phyloP scores from a whole-genome alignment of 257 asterid species.

The Salvia miltiorrhiza region DNA sequence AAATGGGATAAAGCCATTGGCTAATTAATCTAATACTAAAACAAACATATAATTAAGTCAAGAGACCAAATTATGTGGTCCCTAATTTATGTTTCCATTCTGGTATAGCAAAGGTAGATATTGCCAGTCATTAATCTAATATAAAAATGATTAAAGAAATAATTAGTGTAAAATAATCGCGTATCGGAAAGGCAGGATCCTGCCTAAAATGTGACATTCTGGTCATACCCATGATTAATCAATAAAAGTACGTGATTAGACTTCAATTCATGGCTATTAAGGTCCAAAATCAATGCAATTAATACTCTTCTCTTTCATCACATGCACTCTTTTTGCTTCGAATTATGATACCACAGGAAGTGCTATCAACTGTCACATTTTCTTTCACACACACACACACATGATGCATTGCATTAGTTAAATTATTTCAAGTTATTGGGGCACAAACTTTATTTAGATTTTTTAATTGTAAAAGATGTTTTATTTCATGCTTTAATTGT shows the following conservation, averaged over 20 bases:
- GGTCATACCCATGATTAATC: conserved; percentile 35
- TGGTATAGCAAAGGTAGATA: conserved; percentile 32
- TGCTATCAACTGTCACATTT: conserved; percentile 5
- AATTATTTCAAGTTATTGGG: not conserved
- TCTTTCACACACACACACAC: not conserved
- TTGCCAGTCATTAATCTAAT: conserved; percentile 23
- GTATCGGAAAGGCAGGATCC: conserved; percentile 48
- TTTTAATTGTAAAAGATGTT: too few species aligned
- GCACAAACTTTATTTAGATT: not conserved
- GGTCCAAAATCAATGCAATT: conserved; percentile 24
- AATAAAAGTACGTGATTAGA: conserved; percentile 32
- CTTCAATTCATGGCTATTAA: conserved; percentile 32
- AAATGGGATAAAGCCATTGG: conserved; percentile 17
- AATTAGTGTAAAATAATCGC: conserved; percentile 28
- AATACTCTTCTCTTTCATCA: conserved; percentile 30
- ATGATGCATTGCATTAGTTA: not conserved
- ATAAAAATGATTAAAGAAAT: not conserved
- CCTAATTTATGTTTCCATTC: conserved; percentile 54
- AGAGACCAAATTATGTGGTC: conserved; percentile 80
- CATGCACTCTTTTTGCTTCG: conserved; percentile 30
- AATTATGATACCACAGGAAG: conserved; percentile 23
- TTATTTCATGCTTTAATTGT: too few species aligned
- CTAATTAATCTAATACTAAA: not conserved
- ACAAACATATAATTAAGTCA: conserved; percentile 9
- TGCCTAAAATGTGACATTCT: conserved; percentile 43